Evolutionary conservation across 768 basidiomycete species (phyloP).

Genomic region (Tubosaeta sp.): DNA sequence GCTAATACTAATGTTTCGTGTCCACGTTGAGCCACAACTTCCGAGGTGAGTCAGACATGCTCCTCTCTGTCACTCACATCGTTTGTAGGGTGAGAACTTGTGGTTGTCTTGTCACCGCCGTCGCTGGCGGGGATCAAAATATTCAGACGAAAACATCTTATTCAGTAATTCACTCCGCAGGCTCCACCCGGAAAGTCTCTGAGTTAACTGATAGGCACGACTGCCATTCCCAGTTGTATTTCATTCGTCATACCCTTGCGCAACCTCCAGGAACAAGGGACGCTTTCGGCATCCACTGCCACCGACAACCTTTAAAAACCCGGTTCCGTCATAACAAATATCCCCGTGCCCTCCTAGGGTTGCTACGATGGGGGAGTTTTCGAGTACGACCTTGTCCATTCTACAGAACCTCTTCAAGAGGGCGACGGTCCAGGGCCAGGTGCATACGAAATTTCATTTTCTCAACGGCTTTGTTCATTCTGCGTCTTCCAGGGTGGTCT

Average conservation of each 20-base stretch:
- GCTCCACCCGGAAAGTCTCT: background rate
- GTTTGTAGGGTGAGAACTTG: background rate
- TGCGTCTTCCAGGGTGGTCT: constrained; percentile 57
- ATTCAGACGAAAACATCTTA: background rate
- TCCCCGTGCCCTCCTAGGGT: background rate
- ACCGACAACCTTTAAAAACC: constrained; percentile 1
- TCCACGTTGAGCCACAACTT: background rate
- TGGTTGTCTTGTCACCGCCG: background rate
- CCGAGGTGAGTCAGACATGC: background rate
- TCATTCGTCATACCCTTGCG: background rate
- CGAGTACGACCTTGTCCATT: constrained; percentile 40
- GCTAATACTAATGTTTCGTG: background rate
- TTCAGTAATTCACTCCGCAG: background rate
- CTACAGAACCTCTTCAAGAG: constrained; percentile 12
- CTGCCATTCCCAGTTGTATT: background rate
- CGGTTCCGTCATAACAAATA: background rate
- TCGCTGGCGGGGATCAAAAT: background rate
- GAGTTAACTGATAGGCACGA: background rate
- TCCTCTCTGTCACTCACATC: background rate
- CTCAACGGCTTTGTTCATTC: background rate
- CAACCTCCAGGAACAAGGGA: background rate
- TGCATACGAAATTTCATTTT: constrained; percentile 5
- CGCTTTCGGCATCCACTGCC: background rate
- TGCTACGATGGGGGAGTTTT: constrained; percentile 36
- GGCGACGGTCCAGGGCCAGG: constrained; percentile 27